Evolutionary conservation across 2,329 filamentous ascomycete species (phyloP).

Genomic region (Aspergillus candidus): DNA sequence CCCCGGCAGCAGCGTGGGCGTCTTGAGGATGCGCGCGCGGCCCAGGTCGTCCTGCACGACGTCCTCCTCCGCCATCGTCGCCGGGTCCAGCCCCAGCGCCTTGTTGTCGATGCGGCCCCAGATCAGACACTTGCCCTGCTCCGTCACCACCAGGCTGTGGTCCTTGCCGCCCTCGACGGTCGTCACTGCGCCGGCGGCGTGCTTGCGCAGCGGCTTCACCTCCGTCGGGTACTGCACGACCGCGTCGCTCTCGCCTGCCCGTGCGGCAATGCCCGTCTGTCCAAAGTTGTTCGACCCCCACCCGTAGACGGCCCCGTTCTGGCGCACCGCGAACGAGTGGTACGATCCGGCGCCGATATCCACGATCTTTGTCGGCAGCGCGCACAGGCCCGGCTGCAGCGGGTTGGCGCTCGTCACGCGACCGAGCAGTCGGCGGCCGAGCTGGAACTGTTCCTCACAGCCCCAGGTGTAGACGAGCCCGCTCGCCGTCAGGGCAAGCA

Average conservation of each 20-base stretch:
- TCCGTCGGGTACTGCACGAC: constrained; percentile 9
- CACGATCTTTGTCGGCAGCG: constrained; percentile 49
- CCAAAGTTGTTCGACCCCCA: constrained; percentile 81
- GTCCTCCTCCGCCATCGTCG: constrained; percentile 7
- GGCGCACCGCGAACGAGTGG: constrained; percentile 44
- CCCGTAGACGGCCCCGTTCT: constrained; percentile 46
- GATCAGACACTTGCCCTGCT: constrained; percentile 12
- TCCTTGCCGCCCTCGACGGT: constrained; percentile 13
- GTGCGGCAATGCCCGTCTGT: constrained; percentile 61
- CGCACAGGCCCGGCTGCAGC: constrained; percentile 45
- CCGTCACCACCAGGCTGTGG: constrained; percentile 15
- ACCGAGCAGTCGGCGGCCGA: constrained; percentile 58
- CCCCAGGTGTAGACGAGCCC: constrained; percentile 66
- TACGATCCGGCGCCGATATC: constrained; percentile 28
- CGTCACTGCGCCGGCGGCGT: constrained; percentile 2
- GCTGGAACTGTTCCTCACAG: constrained; percentile 63
- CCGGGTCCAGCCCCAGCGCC: constrained; percentile 9
- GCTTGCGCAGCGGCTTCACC: constrained; percentile 4
- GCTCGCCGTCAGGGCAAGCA: constrained; percentile 60
- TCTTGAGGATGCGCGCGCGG: constrained; percentile 11
- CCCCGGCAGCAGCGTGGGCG: constrained; percentile 4
- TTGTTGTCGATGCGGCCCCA: constrained; percentile 17
- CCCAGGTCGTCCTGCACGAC: constrained; percentile 7
- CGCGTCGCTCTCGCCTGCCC: constrained; percentile 50
- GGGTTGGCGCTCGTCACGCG: constrained; percentile 39